Evolutionary conservation across 2,329 filamentous ascomycete genomes (phyloP).

Genomic region (Ophiostoma angusticollis): DNA sequence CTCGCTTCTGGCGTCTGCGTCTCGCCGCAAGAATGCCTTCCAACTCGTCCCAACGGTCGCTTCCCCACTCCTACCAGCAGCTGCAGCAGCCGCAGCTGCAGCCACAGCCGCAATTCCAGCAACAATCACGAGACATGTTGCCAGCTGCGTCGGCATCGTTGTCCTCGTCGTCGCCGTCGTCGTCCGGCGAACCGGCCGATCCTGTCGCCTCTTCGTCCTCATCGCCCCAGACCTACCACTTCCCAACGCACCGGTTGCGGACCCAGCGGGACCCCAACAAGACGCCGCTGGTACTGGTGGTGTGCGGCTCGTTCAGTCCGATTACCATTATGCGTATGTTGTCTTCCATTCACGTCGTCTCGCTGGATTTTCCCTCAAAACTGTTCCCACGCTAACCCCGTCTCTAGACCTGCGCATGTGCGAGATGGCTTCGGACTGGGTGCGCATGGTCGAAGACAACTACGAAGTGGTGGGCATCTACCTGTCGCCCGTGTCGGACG

Average conservation of each 20-base stretch:
- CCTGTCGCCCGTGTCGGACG: constrained; percentile 52
- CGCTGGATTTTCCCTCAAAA: neutral
- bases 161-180: too few species aligned
- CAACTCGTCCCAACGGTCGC: too few species aligned
- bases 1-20: too few species aligned
- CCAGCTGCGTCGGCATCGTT: neutral
- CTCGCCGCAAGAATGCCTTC: too few species aligned
- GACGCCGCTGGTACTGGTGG: constrained; percentile 23
- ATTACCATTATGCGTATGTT: constrained; percentile 17
- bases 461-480: constrained; percentile 84
- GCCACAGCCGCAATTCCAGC: neutral
- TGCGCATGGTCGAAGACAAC: constrained; percentile 23
- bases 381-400: constrained; percentile 11
- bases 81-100: neutral
- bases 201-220: neutral
- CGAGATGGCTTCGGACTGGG: constrained; percentile 26
- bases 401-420: constrained; percentile 23
- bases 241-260: constrained; percentile 13
- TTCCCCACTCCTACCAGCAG: too few species aligned
- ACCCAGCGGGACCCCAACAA: constrained; percentile 13
- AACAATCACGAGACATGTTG: neutral
- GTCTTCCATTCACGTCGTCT: too few species aligned
- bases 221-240: constrained; percentile 7
- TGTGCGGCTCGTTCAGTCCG: constrained; percentile 24
- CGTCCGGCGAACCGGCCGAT: too few species aligned